Conservation (phyloP, 75 land plant species). For the Pseudotsuga menziesii region DNA sequence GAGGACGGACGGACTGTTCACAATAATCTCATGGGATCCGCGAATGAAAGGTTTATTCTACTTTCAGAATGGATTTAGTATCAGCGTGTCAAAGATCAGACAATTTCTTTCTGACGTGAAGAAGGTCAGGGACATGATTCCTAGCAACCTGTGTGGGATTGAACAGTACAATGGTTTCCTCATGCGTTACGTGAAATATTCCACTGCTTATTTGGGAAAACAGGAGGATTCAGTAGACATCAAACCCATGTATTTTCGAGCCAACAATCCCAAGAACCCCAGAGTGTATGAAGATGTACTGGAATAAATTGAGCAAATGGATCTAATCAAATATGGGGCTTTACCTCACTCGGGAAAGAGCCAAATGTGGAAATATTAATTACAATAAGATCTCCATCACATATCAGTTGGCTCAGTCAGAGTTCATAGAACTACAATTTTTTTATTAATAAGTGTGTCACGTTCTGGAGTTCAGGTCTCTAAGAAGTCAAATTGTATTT, state of each 20-base stretch:
- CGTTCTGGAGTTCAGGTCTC: too few species aligned
- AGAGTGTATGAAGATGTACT: conserved; percentile 59
- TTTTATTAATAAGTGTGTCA: too few species aligned
- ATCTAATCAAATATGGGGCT: conserved; percentile 57
- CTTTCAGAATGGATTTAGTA: conserved; percentile 14
- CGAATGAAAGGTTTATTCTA: conserved; percentile 17
- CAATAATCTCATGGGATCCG: conserved; percentile 24
- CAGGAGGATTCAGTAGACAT: conserved; percentile 53
- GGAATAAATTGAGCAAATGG: conserved; percentile 81
- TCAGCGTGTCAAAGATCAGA: background rate
- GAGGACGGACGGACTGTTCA: background rate
- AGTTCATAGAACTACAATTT: too few species aligned
- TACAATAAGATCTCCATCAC: too few species aligned
- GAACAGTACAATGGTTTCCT: background rate
- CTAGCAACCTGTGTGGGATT: conserved; percentile 25
- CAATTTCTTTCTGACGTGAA: background rate
- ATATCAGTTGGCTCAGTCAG: too few species aligned
- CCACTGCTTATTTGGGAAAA: conserved; percentile 60
- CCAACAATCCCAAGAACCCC: conserved; percentile 41
- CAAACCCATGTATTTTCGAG: conserved; percentile 60
- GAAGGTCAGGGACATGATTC: background rate
- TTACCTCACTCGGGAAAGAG: conserved; percentile 90
- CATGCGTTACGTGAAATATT: conserved; percentile 18
- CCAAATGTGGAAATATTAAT: too few species aligned
- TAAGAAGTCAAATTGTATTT: too few species aligned